Evolutionary conservation across 1,284 basidiomycete species (phyloP), one percentile per base, ranked within the genome.

Genomic region (Apiotrichum laibachii): DNA sequence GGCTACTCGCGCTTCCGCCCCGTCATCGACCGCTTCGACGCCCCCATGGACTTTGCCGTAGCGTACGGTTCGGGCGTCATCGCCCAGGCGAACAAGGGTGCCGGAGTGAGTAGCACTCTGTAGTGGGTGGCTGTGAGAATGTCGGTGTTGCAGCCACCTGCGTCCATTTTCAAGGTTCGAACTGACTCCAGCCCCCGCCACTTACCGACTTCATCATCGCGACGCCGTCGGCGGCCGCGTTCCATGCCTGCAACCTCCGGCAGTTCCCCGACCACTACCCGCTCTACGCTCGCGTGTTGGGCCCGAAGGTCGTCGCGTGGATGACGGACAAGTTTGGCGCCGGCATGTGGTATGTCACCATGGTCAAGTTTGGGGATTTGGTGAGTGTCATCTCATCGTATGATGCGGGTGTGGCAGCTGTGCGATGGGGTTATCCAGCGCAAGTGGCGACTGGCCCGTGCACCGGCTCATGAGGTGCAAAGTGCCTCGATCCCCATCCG

Each of bases 191-290:
- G 66, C 64, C 68, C 31, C 66, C 70, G 47, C 91, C 92, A 0
- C 90, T 99, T 88, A 84, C 97, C 21, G 95, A 99, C 78, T 94
- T 99, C 70, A 85, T 99, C 76, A 88, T 99, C 72, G 92, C 93
- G 0, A 93, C 97, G 43, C 90, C 90, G 0, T 90, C 95, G 68
- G 84, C 95, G 0, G 83, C 83, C 21, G 91, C 95, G 71, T 99
- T 94, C 83, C 96, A 99, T 76, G 89, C 86, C 35, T 89, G 92
- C 76, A 99, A 99, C 76, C 87, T 98, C 84, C 82, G 86, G 45
- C 90, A 93, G 76, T 85, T 89, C 72, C 91, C 94, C 0, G 80
- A 83, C 4, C 95, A 99, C 77, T 99, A 99, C 74, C 88, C 93
- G 1, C 75, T 92, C 19, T 86, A 90, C 67, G 86, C 91, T 35